Conservation (phyloP, 1,284 basidiomycete genomes). For the Cryptococcus neoformans region DNA sequence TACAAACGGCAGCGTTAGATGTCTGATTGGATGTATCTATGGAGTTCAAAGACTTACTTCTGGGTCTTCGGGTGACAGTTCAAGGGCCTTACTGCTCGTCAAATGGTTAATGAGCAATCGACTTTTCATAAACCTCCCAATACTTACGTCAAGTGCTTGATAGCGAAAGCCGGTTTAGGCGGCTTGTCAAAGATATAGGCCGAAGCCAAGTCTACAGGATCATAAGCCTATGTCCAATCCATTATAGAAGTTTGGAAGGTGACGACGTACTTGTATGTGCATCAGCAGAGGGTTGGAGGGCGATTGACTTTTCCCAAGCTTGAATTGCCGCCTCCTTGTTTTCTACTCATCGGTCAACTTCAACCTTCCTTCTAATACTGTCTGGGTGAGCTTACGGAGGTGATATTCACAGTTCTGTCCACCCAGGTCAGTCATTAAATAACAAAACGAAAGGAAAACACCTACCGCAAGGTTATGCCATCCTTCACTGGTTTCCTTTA, state of each 20-base stretch:
- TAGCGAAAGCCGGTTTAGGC: constrained; percentile 80
- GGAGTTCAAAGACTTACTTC: constrained; percentile 52
- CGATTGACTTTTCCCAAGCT: constrained; percentile 82
- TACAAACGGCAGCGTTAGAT: constrained; percentile 6
- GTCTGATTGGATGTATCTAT: neutral
- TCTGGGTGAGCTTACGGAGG: constrained; percentile 22
- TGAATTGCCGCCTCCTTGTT: constrained; percentile 79
- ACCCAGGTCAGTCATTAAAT: neutral
- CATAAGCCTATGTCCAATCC: neutral
- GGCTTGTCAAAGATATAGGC: constrained; percentile 88
- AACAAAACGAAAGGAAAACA: neutral
- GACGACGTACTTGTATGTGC: constrained; percentile 78
- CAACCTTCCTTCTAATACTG: neutral
- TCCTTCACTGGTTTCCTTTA: constrained; percentile 65
- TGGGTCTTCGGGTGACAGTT: constrained; percentile 83
- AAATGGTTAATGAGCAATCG: neutral
- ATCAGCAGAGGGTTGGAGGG: constrained; percentile 80
- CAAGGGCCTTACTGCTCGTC: constrained; percentile 66
- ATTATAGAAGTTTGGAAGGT: neutral
- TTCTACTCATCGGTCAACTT: constrained; percentile 54
- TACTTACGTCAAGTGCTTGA: constrained; percentile 77
- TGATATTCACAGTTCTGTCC: constrained; percentile 47
- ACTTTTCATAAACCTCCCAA: neutral
- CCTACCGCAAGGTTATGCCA: constrained; percentile 49
- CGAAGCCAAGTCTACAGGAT: constrained; percentile 72